Base-by-base conservation (phyloP, 2,329 filamentous ascomycete species). In the Calonectria pseudoturangicola region DNA sequence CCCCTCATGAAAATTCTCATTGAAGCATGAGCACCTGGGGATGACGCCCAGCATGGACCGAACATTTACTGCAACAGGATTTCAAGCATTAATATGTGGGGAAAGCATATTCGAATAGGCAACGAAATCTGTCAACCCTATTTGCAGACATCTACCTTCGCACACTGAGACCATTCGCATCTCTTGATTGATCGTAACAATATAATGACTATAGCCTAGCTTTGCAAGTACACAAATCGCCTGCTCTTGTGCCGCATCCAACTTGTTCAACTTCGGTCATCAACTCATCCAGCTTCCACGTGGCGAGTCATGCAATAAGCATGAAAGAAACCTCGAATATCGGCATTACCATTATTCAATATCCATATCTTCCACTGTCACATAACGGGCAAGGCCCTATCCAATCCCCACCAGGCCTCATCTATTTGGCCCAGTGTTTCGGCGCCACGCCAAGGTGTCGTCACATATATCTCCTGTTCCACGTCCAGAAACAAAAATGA, bases 291-390 rank as follows among this genome's bases (percentile, higher is more conserved):
- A 62, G 25, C 58, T 45, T 28, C 58, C 13, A 62, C 18, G n/a
- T 45, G 10, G 58, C 39, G 58, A 43, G 39, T 63, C 58, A 63
- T 63, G 41, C 33, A 36, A 21, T 36, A 54, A 58, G 45, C 48
- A 16, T 10, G 41, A 65, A 60, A 70, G 30, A 43, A 48, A 50
- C 25, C 30, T 72, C 65, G 70, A 74, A 63, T 79, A 68, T 68
- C 64, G 73, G 75, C 73, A 81, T 81, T 81, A 81, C 75, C 75
- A 81, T 81, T 81, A 81, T 72, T 80, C 72, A 80, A 77, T 81
- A 81, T 74, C 76, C 75, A 74, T 78, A 65, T 39, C 71, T 48
- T 63, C 67, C 50, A 66, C 56, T 73, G 71, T 65, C 68, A 65
- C 70, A 69, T 70, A 68, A 60, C 48, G 54, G 70, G 63, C 71